Evolutionary conservation across 2,329 filamentous ascomycete genomes (phyloP).

Genomic region (Fusarium sp.): DNA sequence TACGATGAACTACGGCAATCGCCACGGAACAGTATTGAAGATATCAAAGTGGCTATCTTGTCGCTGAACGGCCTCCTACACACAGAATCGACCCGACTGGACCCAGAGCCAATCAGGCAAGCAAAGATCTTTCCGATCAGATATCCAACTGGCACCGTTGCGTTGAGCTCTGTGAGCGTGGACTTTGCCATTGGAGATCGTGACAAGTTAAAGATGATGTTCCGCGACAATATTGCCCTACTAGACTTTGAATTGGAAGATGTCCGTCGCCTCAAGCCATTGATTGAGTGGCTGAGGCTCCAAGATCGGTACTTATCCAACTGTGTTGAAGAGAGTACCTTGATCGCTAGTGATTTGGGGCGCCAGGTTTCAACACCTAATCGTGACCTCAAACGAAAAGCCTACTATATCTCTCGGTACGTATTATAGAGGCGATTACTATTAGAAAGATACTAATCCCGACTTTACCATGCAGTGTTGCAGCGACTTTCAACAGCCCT

Average conservation of each 20-base stretch:
- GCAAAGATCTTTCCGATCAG: constrained; percentile 29
- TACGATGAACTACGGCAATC: constrained; percentile 33
- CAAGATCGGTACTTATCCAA: constrained; percentile 22
- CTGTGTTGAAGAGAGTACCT: constrained; percentile 17
- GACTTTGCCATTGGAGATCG: constrained; percentile 35
- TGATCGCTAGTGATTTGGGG: background rate
- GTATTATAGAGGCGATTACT: accelerated
- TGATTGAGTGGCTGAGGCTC: constrained; percentile 21
- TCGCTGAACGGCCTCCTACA: constrained; percentile 23
- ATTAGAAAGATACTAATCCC: background rate
- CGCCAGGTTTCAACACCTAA: constrained; percentile 2
- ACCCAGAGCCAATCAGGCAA: constrained; percentile 21
- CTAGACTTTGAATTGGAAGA: constrained; percentile 34
- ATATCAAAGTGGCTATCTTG: constrained; percentile 17
- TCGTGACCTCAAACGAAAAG: constrained; percentile 25
- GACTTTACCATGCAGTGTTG: constrained; percentile 7
- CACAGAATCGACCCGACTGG: background rate
- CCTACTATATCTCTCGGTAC: constrained; percentile 29
- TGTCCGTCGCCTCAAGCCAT: constrained; percentile 14
- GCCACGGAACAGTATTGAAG: background rate
- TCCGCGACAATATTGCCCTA: constrained; percentile 12
- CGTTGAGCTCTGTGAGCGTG: constrained; percentile 4
- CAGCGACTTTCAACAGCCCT: constrained; percentile 31
- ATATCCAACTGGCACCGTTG: constrained; percentile 5
- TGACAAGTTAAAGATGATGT: constrained; percentile 6